A percentile compares a stretch with the other conserved stretches of the same genome.
Evolutionary conservation across 2,329 filamentous ascomycete genomes (phyloP).

Genomic region (Curvularia spicifera): DNA sequence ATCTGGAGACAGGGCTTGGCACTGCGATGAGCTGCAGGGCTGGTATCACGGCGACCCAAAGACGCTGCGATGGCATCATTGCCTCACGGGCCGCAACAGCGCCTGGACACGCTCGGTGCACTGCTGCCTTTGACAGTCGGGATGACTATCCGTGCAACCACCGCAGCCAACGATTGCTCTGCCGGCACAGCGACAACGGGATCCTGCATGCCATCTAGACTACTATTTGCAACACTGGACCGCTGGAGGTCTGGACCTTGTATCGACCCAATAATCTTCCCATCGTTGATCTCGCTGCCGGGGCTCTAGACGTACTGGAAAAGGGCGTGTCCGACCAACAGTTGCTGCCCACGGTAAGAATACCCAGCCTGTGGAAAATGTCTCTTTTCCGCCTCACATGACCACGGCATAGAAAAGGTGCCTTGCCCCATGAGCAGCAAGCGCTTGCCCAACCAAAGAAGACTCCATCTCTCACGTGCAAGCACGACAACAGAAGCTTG

Average conservation of each 20-base stretch:
- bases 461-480: slow-evolving; percentile 26
- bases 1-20: slow-evolving; percentile 16
- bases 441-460: slow-evolving; percentile 6
- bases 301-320: slow-evolving; percentile 23
- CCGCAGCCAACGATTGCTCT: slow-evolving; percentile 32
- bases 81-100: slow-evolving; percentile 23
- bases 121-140: slow-evolving; percentile 20
- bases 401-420: background rate
- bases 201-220: slow-evolving; percentile 31
- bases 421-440: slow-evolving; percentile 10
- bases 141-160: slow-evolving; percentile 37
- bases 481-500: slow-evolving; percentile 19
- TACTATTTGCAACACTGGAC: slow-evolving; percentile 27
- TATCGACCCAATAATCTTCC: background rate
- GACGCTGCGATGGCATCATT: slow-evolving; percentile 17
- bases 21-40: slow-evolving; percentile 14
- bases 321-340: background rate
- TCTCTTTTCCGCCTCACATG: background rate
- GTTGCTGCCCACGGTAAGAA: background rate
- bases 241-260: slow-evolving; percentile 14
- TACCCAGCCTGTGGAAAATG: background rate
- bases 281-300: slow-evolving; percentile 22
- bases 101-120: slow-evolving; percentile 27
- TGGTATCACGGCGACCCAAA: slow-evolving; percentile 26
- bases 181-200: slow-evolving; percentile 26